A percentile compares a stretch with the other conserved stretches of the same genome.
Conservation (phyloP, 2,329 filamentous ascomycete species). For the Aspergillus piperis region DNA sequence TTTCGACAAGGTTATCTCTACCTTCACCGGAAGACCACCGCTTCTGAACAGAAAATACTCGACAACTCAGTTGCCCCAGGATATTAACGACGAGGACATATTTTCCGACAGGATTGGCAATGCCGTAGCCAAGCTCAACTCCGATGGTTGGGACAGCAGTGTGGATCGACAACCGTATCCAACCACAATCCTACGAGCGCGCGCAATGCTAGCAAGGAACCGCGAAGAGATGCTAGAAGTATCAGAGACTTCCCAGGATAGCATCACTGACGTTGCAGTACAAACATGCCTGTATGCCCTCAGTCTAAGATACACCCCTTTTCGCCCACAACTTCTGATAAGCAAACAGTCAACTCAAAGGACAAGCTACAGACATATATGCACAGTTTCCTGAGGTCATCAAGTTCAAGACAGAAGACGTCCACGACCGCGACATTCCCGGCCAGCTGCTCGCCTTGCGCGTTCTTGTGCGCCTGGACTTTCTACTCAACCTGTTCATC, state of each 20-base stretch:
- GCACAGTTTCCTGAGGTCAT: neutral
- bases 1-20: conserved; percentile 9
- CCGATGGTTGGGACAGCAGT: neutral
- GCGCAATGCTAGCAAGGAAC: conserved; percentile 4
- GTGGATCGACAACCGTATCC: neutral
- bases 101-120: neutral
- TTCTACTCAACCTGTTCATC: neutral
- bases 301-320: neutral
- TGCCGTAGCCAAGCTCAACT: neutral
- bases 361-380: neutral
- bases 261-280: neutral
- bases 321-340: too few relatives aligned
- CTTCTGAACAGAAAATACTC: conserved; percentile 4
- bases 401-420: neutral
- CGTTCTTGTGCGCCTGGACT: conserved; percentile 1
- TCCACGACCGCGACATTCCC: neutral
- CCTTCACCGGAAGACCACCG: conserved; percentile 1
- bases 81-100: conserved; percentile 7
- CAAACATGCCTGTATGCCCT: neutral
- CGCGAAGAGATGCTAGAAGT: conserved; percentile 3
- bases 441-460: neutral
- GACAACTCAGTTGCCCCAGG: neutral
- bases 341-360: neutral
- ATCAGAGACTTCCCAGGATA: neutral
- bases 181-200: neutral